These are phyloP conservation scores for Yarrowia sp. DNA, from an alignment of 805 yeast species.

Conservation along the genomic window DNA sequence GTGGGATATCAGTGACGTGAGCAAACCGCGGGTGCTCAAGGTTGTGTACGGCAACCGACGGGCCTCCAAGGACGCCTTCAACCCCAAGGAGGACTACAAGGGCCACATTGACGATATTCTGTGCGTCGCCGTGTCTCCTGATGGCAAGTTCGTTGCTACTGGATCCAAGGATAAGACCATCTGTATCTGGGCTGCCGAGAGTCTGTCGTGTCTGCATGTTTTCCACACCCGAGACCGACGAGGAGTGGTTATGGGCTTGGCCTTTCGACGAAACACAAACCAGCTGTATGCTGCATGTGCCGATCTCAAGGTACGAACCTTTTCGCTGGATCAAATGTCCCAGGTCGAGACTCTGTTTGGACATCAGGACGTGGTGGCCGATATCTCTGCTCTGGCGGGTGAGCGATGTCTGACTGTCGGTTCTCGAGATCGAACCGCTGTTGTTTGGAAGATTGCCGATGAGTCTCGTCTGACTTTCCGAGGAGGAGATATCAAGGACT, in stretches of 20 bases:
- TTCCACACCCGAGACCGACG: constrained; percentile 70
- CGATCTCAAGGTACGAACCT: constrained; percentile 86
- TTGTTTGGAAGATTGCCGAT: constrained; percentile 95
- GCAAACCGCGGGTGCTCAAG: constrained; percentile 65
- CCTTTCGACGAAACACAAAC: constrained; percentile 76
- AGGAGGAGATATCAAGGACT: constrained; percentile 64
- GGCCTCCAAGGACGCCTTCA: constrained; percentile 34
- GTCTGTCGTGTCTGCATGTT: constrained; percentile 69
- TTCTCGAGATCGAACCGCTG: constrained; percentile 88
- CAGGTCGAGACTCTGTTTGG: constrained; percentile 91
- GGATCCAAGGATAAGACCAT: constrained; percentile 85
- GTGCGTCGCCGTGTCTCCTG: constrained; percentile 78
- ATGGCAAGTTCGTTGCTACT: constrained; percentile 84
- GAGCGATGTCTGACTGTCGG: constrained; percentile 97
- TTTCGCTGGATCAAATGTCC: constrained; percentile 77
- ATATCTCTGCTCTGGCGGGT: constrained; percentile 72
- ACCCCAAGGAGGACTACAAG: constrained; percentile 51
- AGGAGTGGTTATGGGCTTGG: constrained; percentile 68
- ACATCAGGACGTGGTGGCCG: constrained; percentile 87
- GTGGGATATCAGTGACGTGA: constrained; percentile 62
- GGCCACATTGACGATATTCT: constrained; percentile 78
- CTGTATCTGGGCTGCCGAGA: constrained; percentile 82
- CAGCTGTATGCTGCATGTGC: constrained; percentile 91
- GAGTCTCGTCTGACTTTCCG: constrained; percentile 91
- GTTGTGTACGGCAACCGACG: constrained; percentile 52